Conservation (phyloP, 2,329 filamentous ascomycete genomes). For the Fusarium equiseti region DNA sequence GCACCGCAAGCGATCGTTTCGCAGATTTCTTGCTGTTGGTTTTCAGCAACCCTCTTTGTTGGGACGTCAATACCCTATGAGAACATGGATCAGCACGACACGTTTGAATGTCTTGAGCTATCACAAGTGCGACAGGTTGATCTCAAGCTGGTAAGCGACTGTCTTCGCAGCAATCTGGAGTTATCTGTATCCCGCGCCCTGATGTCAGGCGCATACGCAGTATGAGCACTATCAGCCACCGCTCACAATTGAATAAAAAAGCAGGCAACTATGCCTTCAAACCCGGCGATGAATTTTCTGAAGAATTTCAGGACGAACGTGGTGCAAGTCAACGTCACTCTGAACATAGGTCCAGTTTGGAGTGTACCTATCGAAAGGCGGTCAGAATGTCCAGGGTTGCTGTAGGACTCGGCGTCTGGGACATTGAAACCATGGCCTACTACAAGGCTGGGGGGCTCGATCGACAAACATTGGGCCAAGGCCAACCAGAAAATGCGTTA, state of each 20-base stretch:
- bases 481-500: background rate
- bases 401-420: background rate
- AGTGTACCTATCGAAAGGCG: slow-evolving; percentile 15
- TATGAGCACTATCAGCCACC: background rate
- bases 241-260: background rate
- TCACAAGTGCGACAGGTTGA: background rate
- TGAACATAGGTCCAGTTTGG: background rate
- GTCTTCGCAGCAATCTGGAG: background rate
- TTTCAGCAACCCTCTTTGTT: background rate
- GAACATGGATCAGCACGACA: background rate
- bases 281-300: background rate
- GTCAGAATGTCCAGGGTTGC: slow-evolving; percentile 2
- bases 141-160: background rate
- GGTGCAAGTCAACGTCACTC: background rate
- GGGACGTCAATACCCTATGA: background rate
- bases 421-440: background rate
- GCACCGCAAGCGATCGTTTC: background rate
- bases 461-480: background rate
- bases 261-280: background rate
- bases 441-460: slow-evolving; percentile 4
- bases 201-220: background rate
- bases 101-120: background rate
- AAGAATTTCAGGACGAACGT: background rate
- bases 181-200: background rate
- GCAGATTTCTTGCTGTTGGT: background rate